Evolutionary conservation across 2,329 filamentous ascomycete species (phyloP).

Genomic region (Sphaerulina musiva): DNA sequence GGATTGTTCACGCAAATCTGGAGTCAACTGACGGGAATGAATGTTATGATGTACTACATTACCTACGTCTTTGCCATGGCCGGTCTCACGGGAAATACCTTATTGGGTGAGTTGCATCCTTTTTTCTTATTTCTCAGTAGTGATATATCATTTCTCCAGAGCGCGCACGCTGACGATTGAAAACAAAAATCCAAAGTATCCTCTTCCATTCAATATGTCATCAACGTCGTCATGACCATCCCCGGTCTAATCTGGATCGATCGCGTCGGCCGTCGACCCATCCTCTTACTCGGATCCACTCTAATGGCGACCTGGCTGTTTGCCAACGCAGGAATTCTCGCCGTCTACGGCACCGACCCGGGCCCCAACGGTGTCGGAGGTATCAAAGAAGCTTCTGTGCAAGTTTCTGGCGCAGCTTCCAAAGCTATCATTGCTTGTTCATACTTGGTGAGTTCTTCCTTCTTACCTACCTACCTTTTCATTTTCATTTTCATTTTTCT

Average conservation of each 20-base stretch:
- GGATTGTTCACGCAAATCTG: slow-evolving; percentile 69
- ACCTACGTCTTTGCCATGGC: slow-evolving; percentile 67
- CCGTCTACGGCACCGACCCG: slow-evolving; percentile 48
- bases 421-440: slow-evolving; percentile 55
- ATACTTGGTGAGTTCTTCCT: slow-evolving; percentile 52
- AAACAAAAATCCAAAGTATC: slow-evolving; percentile 38
- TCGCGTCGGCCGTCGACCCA: slow-evolving; percentile 63
- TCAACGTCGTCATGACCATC: slow-evolving; percentile 71
- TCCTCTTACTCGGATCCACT: slow-evolving; percentile 58
- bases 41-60: slow-evolving; percentile 20
- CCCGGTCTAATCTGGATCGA: slow-evolving; percentile 71
- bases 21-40: slow-evolving; percentile 56
- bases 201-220: slow-evolving; percentile 65
- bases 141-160: too few relatives aligned
- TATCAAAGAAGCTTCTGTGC: slow-evolving; percentile 37
- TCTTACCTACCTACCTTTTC: too few relatives aligned
- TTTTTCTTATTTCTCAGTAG: too few relatives aligned
- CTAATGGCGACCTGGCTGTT: slow-evolving; percentile 60
- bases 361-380: slow-evolving; percentile 34
- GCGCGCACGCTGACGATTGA: too few relatives aligned
- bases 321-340: slow-evolving; percentile 56
- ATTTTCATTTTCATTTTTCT: too few relatives aligned
- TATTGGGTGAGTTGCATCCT: slow-evolving; percentile 43
- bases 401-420: slow-evolving; percentile 35
- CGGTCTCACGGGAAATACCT: slow-evolving; percentile 49